These are phyloP conservation scores for Aspergillus conjunctus DNA, from an alignment of 495 filamentous ascomycete species.

Conservation along the genomic window DNA sequence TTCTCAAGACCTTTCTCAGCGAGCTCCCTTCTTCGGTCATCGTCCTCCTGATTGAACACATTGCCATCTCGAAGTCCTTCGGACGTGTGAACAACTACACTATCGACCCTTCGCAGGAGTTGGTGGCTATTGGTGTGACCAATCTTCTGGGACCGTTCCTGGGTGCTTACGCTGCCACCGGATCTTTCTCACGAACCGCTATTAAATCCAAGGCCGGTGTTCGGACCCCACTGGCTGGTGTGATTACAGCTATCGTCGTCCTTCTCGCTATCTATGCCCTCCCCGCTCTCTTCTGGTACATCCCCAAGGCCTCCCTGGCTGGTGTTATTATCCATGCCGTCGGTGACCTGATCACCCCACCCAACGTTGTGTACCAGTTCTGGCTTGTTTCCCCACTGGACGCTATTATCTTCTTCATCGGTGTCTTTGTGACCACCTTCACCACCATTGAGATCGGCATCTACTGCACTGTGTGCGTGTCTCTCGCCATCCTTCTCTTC, in stretches of 20 bases:
- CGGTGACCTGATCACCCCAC: slow-evolving; percentile 90
- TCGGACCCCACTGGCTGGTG: slow-evolving; percentile 86
- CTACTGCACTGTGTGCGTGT: slow-evolving; percentile 79
- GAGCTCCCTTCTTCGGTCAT: slow-evolving; percentile 82
- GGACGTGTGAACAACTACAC: slow-evolving; percentile 96
- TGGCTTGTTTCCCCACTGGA: slow-evolving; percentile 92
- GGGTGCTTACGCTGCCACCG: slow-evolving; percentile 91
- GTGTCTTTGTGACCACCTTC: slow-evolving; percentile 90
- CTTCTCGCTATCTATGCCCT: slow-evolving; percentile 94
- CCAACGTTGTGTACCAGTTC: slow-evolving; percentile 93
- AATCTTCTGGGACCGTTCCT: slow-evolving; percentile 94
- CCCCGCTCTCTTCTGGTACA: slow-evolving; percentile 92
- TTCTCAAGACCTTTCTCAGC: slow-evolving; percentile 62
- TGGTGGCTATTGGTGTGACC: slow-evolving; percentile 90
- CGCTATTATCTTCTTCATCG: slow-evolving; percentile 89
- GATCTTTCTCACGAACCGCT: slow-evolving; percentile 95
- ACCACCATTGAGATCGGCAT: slow-evolving; percentile 87
- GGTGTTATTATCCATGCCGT: slow-evolving; percentile 98
- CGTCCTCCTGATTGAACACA: slow-evolving; percentile 92
- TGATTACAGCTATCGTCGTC: slow-evolving; percentile 87
- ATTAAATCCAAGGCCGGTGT: slow-evolving; percentile 99
- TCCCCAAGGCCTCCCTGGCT: slow-evolving; percentile 81
- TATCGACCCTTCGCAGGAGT: slow-evolving; percentile 96
- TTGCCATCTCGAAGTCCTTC: slow-evolving; percentile 98
- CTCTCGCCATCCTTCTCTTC: slow-evolving; percentile 79